Conservation (phyloP, 805 yeast genomes). For the Pichia cabralensis region DNA sequence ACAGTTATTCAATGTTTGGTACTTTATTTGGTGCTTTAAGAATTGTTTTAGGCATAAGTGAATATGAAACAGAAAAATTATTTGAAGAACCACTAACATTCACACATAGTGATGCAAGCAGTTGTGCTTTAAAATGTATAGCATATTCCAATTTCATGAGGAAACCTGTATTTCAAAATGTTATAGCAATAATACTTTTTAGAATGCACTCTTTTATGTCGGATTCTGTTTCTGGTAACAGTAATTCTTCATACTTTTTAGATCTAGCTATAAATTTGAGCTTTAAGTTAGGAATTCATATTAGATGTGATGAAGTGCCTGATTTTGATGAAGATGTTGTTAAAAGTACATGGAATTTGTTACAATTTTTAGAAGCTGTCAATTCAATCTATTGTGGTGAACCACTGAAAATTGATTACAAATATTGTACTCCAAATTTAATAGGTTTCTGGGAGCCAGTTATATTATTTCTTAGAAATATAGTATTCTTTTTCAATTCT, state of each 20-base stretch:
- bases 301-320: constrained; percentile 6
- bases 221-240: constrained; percentile 14
- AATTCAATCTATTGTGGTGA: constrained; percentile 13
- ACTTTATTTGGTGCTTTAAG: constrained; percentile 12
- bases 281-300: constrained; percentile 16
- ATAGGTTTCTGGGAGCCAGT: constrained; percentile 7
- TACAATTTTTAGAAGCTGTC: constrained; percentile 14
- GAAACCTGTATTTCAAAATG: constrained; percentile 12
- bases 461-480: constrained; percentile 3
- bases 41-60: constrained; percentile 6
- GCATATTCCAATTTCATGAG: constrained; percentile 2
- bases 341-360: constrained; percentile 10
- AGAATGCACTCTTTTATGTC: constrained; percentile 4
- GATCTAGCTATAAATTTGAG: constrained; percentile 10
- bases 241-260: constrained; percentile 10
- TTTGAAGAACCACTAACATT: constrained; percentile 3
- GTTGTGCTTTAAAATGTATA: neutral
- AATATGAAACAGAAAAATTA: neutral
- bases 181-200: constrained; percentile 11
- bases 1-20: constrained; percentile 12
- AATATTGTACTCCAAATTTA: constrained; percentile 7
- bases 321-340: constrained; percentile 2
- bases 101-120: neutral
- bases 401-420: constrained; percentile 16
- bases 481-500: constrained; percentile 6